These are phyloP conservation scores for Aspergillus sp. DNA, from an alignment of 2,329 filamentous ascomycete genomes.

Conservation along the genomic window DNA sequence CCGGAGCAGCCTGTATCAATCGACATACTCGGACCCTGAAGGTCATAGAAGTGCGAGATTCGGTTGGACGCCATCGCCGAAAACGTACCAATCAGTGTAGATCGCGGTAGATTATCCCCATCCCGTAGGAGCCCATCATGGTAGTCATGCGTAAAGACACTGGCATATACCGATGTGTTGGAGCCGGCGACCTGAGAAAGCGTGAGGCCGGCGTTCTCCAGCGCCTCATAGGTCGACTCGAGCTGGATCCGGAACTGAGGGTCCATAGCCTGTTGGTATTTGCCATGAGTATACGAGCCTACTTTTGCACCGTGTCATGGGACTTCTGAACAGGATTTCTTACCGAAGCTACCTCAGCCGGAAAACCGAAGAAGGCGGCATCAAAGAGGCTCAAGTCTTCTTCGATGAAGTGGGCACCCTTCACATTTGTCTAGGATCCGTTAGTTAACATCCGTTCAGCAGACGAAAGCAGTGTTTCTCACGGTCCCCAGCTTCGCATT, in stretches of 20 bases:
- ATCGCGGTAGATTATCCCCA: slow-evolving; percentile 12
- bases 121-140: slow-evolving; percentile 19
- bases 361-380: slow-evolving; percentile 25
- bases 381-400: slow-evolving; percentile 29
- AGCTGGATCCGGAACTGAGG: slow-evolving; percentile 30
- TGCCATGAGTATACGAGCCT: too few relatives aligned
- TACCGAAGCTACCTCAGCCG: slow-evolving; percentile 24
- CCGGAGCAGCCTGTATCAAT: slow-evolving; percentile 29
- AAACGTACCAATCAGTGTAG: slow-evolving; percentile 22
- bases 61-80: slow-evolving; percentile 31
- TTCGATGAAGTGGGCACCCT: slow-evolving; percentile 19
- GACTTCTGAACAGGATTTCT: too few relatives aligned
- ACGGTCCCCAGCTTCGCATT: too few relatives aligned
- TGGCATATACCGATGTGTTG: slow-evolving; percentile 32
- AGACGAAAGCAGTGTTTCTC: too few relatives aligned
- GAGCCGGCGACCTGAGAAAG: slow-evolving; percentile 28
- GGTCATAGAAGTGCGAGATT: slow-evolving; percentile 25
- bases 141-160: slow-evolving; percentile 31
- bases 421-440: too few relatives aligned
- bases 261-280: slow-evolving; percentile 30
- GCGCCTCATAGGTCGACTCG: slow-evolving; percentile 26
- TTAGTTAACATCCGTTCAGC: too few relatives aligned
- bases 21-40: slow-evolving; percentile 26
- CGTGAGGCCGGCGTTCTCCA: slow-evolving; percentile 24
- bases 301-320: too few relatives aligned